Percentiles rank a stretch among this genome's conserved stretches.
Conservation (phyloP, 345 rosid genomes). For the Salix suchowensis region DNA sequence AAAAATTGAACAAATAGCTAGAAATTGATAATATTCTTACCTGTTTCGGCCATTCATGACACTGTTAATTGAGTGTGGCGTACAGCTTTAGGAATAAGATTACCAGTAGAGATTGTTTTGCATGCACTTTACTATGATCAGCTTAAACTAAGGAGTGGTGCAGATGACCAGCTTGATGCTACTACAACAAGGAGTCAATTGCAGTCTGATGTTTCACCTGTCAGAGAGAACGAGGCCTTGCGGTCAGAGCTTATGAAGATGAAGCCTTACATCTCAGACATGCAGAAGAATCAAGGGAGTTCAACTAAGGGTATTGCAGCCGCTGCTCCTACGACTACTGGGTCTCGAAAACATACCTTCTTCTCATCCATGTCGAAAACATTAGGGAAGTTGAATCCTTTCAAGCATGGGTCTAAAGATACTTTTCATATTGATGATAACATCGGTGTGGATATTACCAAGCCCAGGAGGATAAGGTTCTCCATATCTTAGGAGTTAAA, state of each 20-base stretch:
- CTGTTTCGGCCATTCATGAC: too few relatives aligned
- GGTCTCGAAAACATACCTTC: slow-evolving; percentile 36
- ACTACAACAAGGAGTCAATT: slow-evolving; percentile 47
- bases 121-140: slow-evolving; percentile 88
- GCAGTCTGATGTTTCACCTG: slow-evolving; percentile 56
- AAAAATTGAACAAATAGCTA: too few relatives aligned
- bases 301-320: slow-evolving; percentile 11
- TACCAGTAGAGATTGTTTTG: slow-evolving; percentile 79
- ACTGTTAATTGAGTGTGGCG: too few relatives aligned
- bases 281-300: slow-evolving; percentile 42
- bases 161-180: slow-evolving; percentile 39
- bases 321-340: neutral
- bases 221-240: slow-evolving; percentile 80
- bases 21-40: too few relatives aligned
- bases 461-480: slow-evolving; percentile 93
- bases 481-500: slow-evolving; percentile 49
- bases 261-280: slow-evolving; percentile 67
- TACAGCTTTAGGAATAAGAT: slow-evolving; percentile 17
- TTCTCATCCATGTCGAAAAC: slow-evolving; percentile 89
- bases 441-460: slow-evolving; percentile 52
- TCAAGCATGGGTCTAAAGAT: slow-evolving; percentile 78
- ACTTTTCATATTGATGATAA: slow-evolving; percentile 64
- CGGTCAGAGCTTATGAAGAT: slow-evolving; percentile 74
- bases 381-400: slow-evolving; percentile 78
- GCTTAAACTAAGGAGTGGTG: slow-evolving; percentile 77